Evolutionary conservation across 2,329 filamentous ascomycete genomes (phyloP), one percentile per base, ranked within the genome.

Genomic region (Pyricularia sp.): DNA sequence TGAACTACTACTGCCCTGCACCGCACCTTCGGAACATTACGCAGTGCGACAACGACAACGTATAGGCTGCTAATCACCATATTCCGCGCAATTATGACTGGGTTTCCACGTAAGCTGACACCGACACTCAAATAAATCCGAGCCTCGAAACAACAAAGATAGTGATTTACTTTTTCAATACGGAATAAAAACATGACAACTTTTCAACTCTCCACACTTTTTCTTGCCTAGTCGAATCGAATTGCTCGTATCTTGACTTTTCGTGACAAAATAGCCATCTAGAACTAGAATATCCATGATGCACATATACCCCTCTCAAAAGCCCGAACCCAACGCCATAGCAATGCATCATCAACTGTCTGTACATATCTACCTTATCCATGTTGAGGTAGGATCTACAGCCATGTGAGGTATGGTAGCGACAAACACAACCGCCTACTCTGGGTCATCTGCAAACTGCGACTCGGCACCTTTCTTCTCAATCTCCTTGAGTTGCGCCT

Each of bases 401-500:
- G 9, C 17, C 42, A n/a, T 36, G 36, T 25, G 59, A 64, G 12
- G 20, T 28, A 30, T n/a, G 25, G 59, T 64, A 26, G 14, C 28
- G 12, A 30, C 59, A 64, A 64, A 28, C n/a, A n/a, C n/a, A n/a
- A n/a, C n/a, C n/a, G n/a, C n/a, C n/a, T 42, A 67, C n/a, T 67
- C 66, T 4, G 66, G 66, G 31, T 67, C 66, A 33, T 67, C 66
- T 17, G 42, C 28, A 33, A 55, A 63, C 28, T 61, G 28, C n/a
- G 66, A 42, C n/a, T 20, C 67, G 59, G 26, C 30, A 20, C 66
- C 69, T n/a, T 70, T 68, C 3, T 70, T 70, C 14, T 93, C 90
- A 70, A 97, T 85, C 72, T 93, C 88, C 80, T 91, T 90, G 74
- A 94, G 83, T 76, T 89, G 89, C 77, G 89, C 87, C 82, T 90